A percentile compares a stretch with the other conserved stretches of the same genome.
phyloP scores from a whole-genome alignment of 176 grass and related monocot genomes.

The Oryza coarctata region DNA sequence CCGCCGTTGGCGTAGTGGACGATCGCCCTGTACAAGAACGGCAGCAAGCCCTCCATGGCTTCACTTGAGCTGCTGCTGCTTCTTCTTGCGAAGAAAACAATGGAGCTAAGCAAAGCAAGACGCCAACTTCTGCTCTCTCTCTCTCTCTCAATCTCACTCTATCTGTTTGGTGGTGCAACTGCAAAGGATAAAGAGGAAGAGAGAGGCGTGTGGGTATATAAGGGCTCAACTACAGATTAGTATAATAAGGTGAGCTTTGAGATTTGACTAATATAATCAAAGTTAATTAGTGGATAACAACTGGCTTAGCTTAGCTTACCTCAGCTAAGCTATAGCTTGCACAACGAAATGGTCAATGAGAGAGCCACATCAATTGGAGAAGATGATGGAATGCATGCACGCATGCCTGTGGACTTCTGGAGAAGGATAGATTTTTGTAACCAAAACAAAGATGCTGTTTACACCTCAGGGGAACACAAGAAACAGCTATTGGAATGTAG shows the following conservation, averaged over 20 bases:
- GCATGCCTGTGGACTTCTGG: not conserved
- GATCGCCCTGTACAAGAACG: conserved; percentile 63
- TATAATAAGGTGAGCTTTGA: not conserved
- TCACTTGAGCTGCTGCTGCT: no score
- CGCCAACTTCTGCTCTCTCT: no score
- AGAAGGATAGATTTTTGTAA: conserved; percentile 11
- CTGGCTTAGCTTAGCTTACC: not conserved
- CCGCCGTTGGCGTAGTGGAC: conserved; percentile 43
- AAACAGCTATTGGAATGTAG: not conserved
- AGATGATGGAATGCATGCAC: not conserved
- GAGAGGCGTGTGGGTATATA: not conserved
- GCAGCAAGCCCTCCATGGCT: conserved; percentile 60
- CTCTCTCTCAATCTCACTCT: not conserved
- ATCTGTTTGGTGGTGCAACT: not conserved
- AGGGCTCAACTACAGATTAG: not conserved
- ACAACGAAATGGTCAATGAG: conserved; percentile 8
- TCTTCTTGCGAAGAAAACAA: not conserved
- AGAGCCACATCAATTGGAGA: conserved; percentile 3
- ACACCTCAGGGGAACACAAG: not conserved
- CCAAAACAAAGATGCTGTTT: not conserved
- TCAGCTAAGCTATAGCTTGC: not conserved
- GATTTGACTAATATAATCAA: conserved; percentile 3
- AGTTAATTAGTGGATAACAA: not conserved
- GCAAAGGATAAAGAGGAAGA: not conserved
- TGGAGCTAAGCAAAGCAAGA: not conserved